Evolutionary conservation across 805 yeast species (phyloP), one percentile per base, ranked within the genome.

Genomic region (Priceomyces castillae): DNA sequence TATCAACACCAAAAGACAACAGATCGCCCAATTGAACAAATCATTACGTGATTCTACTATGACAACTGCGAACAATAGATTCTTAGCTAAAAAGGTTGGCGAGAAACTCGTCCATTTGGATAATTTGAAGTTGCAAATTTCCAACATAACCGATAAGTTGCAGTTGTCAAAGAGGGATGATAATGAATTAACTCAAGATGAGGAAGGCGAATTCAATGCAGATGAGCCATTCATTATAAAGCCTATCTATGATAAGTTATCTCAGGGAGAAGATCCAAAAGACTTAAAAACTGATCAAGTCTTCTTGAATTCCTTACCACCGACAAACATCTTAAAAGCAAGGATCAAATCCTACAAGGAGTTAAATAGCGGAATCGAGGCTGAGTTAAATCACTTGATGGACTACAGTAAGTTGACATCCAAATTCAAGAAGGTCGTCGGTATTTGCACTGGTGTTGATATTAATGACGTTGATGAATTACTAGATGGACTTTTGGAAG

Each of bases 191-290:
- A 54, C 86, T 14, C 78, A 78, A 48, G 78, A 79, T 30, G 84
- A 79, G 39, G 90, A 86, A 49, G 82, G 83, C 46, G 64, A 65
- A 16, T 69, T 73, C 76, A 92, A 86, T 62, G 92, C 96, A 0
- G 97, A 90, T 64, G 92, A 87, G 57, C 96, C 97, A n/a, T 92
- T 88, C 63, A 75, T 85, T 39, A 77, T 88, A 9, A 72, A 77
- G 56, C 71, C 79, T 5, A 71, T 86, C 11, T 82, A 77, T 55
- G 76, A 79, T 31, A 74, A 73, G 49, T 62, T 86, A n/a, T 37
- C 56, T 3, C 54, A 56, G 16, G 46, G 59, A 33, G 65, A 62
- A 48, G 41, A 56, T 10, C 50, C 59, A 3, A 64, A 59, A 5
- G 57, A 51, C 31, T 52, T 57, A 39, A 53, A 49, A 43, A 43